Evolutionary conservation across 2,329 filamentous ascomycete genomes (phyloP), one percentile per base, ranked within the genome.

Genomic region (Aspergillus neoniger): DNA sequence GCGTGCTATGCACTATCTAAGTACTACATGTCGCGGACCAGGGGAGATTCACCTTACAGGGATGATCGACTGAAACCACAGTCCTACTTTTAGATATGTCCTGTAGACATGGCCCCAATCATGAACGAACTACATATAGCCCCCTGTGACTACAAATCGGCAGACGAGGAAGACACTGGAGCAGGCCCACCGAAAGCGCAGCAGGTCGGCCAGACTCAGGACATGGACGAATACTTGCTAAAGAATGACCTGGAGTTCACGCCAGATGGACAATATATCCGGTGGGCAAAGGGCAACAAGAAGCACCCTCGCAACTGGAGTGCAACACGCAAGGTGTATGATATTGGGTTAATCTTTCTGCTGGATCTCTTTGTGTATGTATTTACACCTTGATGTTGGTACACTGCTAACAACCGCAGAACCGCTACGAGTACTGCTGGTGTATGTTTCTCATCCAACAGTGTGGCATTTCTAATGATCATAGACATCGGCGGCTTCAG

Each of bases 281-380:
- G 60, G 50, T 68, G 65, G 66, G 58, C 41, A 14, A 47, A 36
- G 17, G 49, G 44, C n/a, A 68, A 67, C 52, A 58, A 49, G 28
- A 63, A 62, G 2, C 68, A 70, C 47, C 68, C 68, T 3, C 58
- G 68, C 23, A 70, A 69, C 50, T 71, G 69, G 69, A 38, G 53
- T 10, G 41, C 48, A 4, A 17, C 59, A 2, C 63, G 66, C 10
- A 70, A 70, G 58, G 44, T 59, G n/a, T 70, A 68, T 25, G 67
- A 71, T 55, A 69, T 63, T 9, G 44, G 60, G 0, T 30, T 71
- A 14, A 69, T 71, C 30, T 60, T 67, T 39, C 54, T 70, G 17
- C 44, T 70, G 14, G 69, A 71, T 21, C 62, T 69, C 36, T 70
- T 67, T 69, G 59, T 48, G 65, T 63, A n/a, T 21, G 36, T 32